phyloP scores from a whole-genome alignment of 306 rosid genomes.

The Lathyrus oleraceus region DNA sequence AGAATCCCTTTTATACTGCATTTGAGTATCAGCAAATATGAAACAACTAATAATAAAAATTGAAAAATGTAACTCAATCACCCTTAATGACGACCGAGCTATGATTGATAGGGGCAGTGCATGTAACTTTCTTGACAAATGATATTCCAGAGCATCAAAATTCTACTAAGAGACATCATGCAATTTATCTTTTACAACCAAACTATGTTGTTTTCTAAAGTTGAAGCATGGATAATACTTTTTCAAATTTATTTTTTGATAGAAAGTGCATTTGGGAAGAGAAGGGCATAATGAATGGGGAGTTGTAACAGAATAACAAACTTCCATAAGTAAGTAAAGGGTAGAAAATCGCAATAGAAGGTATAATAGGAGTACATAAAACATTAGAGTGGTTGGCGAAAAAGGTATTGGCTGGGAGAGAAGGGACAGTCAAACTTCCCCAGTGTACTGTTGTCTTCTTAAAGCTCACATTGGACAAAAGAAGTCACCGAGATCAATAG shows the following conservation, averaged over 20 bases:
- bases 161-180: slow-evolving; percentile 1
- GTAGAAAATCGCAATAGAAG: neutral
- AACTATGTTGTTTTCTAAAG: slow-evolving; percentile 1
- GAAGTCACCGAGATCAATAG: neutral
- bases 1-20: slow-evolving; percentile 73
- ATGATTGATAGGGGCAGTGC: slow-evolving; percentile 21
- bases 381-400: neutral
- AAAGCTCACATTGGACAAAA: slow-evolving; percentile 11
- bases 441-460: neutral
- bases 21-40: slow-evolving; percentile 37
- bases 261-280: neutral
- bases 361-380: neutral
- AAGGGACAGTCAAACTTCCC: neutral
- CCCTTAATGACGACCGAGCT: slow-evolving; percentile 9
- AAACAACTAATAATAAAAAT: slow-evolving; percentile 30
- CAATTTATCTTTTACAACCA: neutral
- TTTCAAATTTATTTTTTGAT: slow-evolving; percentile 6
- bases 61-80: slow-evolving; percentile 15
- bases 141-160: slow-evolving; percentile 26
- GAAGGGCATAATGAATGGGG: neutral
- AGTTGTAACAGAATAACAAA: neutral
- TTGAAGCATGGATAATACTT: slow-evolving; percentile 5
- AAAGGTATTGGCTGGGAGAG: neutral
- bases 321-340: neutral
- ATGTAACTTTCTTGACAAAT: slow-evolving; percentile 20